Base-by-base conservation (phyloP, 306 rosid species). In the Purshia tridentata region DNA sequence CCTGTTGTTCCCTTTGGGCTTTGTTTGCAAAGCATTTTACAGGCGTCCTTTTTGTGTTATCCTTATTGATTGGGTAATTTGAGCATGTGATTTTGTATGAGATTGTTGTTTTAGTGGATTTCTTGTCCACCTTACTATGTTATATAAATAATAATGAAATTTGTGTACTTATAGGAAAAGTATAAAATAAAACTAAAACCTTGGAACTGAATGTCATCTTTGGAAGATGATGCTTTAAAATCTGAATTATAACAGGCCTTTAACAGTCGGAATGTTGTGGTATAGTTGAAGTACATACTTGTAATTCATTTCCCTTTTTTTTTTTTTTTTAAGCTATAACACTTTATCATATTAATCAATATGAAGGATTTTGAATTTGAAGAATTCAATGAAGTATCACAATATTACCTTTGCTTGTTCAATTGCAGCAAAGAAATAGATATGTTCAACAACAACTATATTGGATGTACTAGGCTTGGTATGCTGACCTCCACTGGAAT, bases 391-490 rank as follows among this genome's bases (percentile, higher is more conserved):
- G 99, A 87, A 84, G 98, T 95, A 55, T 68, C 90, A 81, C 95
- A 91, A 82, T 91, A 87, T 81, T 95, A 95, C 74, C 99, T n/a
- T n/a, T 41, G 97, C 98, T 51, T 91, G 98, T 83, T 90, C 98
- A 37, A 90, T 95, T 84, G 96, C 98, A 40, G 91, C 95, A 41
- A 90, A 92, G 85, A 87, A 88, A 69, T 88, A 50, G 69, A 91
- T 95, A 57, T 88, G 82, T 81, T 88, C 98, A 37, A 91, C 96
- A 19, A 95, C 99, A 22, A 91, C 99, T 20, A 82, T 95, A 76
- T 77, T 95, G 85, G 99, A 95, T 76, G 99, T 90, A 69, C 97
- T 91, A 56, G 99, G 99, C 83, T 78, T 95, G 98, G 99, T 95
- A 92, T 58, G 90, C 72, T 74, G 53, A 61, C 35, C 67, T 74